Conservation (phyloP, 345 rosid genomes). For the Bretschneidera sinensis region DNA sequence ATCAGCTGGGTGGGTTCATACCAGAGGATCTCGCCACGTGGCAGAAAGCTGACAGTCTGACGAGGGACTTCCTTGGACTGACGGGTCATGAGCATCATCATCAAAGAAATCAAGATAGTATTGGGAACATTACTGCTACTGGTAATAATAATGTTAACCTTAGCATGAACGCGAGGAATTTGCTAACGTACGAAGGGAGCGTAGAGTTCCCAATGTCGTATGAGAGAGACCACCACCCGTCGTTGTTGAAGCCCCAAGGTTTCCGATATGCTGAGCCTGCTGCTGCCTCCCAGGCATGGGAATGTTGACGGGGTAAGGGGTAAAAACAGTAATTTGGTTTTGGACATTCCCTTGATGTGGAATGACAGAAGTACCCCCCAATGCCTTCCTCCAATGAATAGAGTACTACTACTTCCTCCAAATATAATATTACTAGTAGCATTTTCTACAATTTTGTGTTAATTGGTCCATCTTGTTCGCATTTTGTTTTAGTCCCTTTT, state of each 20-base stretch:
- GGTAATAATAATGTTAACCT: conserved; percentile 30
- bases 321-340: conserved; percentile 12
- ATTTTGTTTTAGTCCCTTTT: too few relatives aligned
- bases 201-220: conserved; percentile 41
- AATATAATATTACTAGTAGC: too few relatives aligned
- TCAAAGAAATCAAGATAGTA: not conserved
- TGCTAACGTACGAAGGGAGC: conserved; percentile 45
- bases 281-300: conserved; percentile 37
- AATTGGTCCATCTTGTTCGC: too few relatives aligned
- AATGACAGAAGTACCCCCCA: not conserved
- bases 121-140: conserved; percentile 20
- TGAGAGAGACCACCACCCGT: conserved; percentile 38
- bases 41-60: conserved; percentile 60
- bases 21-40: conserved; percentile 41
- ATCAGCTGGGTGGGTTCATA: conserved; percentile 30
- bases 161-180: conserved; percentile 37
- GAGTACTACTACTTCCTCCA: too few relatives aligned
- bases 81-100: conserved; percentile 32
- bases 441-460: too few relatives aligned
- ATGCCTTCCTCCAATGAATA: too few relatives aligned
- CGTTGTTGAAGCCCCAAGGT: conserved; percentile 46
- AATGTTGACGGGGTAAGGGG: conserved; percentile 19
- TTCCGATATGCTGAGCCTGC: conserved; percentile 43
- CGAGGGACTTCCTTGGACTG: conserved; percentile 80
- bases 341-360: not conserved